These are phyloP conservation scores for Syzygium malaccense DNA, from an alignment of 441 rosid genomes.

Conservation along the genomic window DNA sequence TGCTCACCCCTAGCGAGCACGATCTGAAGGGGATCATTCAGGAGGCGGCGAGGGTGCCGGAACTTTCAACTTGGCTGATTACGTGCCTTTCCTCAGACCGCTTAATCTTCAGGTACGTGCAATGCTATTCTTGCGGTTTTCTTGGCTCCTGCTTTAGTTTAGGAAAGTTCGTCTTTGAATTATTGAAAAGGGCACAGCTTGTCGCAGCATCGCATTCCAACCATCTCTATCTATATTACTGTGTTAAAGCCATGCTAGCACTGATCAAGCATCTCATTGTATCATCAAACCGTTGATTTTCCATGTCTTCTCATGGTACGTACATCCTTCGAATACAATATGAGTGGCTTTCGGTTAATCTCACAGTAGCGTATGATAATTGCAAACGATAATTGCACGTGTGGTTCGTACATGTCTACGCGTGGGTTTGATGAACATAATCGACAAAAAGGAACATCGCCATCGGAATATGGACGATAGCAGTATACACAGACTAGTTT, in stretches of 20 bases:
- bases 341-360: too few species aligned
- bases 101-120: constrained; percentile 21
- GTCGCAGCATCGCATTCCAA: neutral
- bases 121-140: neutral
- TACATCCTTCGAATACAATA: neutral
- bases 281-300: neutral
- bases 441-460: neutral
- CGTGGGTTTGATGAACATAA: neutral
- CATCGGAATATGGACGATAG: neutral
- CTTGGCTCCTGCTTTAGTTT: too few species aligned
- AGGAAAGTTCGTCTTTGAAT: too few species aligned
- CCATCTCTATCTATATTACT: neutral
- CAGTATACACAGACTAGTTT: neutral
- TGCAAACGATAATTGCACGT: neutral
- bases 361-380: too few species aligned
- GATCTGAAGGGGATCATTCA: constrained; percentile 7
- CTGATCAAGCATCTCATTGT: neutral
- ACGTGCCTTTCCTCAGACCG: constrained; percentile 15
- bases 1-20: neutral
- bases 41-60: constrained; percentile 9
- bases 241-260: neutral
- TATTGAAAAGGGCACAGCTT: too few species aligned
- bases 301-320: neutral
- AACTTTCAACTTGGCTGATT: constrained; percentile 20
- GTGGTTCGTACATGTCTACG: neutral